phyloP scores from a whole-genome alignment of 2,329 filamentous ascomycete genomes.

The Fusarium siculi region DNA sequence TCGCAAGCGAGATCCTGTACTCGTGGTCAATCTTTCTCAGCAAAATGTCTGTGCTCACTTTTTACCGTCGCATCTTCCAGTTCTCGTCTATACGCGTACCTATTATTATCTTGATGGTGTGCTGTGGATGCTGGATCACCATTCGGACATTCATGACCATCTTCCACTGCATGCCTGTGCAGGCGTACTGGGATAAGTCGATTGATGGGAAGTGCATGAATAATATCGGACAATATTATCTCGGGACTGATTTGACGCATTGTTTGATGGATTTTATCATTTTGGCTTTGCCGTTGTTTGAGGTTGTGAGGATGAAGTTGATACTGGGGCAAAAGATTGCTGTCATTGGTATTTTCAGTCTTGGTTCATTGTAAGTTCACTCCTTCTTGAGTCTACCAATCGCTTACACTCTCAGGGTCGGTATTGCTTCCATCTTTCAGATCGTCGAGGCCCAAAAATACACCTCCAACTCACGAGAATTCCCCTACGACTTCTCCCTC shows the following conservation, averaged over 20 bases:
- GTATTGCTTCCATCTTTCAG: constrained; percentile 29
- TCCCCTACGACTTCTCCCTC: constrained; percentile 25
- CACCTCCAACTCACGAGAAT: constrained; percentile 19
- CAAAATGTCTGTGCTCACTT: constrained; percentile 44
- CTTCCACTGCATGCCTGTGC: constrained; percentile 30
- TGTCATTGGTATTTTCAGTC: constrained; percentile 23
- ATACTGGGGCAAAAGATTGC: constrained; percentile 27
- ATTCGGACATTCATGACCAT: constrained; percentile 37
- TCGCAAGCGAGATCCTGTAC: constrained; percentile 35
- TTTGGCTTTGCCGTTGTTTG: constrained; percentile 15
- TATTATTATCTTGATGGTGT: constrained; percentile 40
- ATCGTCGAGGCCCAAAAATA: constrained; percentile 22
- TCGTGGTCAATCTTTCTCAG: constrained; percentile 43
- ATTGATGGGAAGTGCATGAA: constrained; percentile 12
- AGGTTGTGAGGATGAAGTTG: constrained; percentile 23
- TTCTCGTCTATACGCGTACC: constrained; percentile 42
- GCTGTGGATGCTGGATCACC: constrained; percentile 42
- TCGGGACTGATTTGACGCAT: constrained; percentile 29
- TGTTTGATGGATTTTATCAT: constrained; percentile 32
- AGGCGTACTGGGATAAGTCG: constrained; percentile 32
- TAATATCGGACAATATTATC: constrained; percentile 16
- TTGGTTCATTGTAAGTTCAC: constrained; percentile 19
- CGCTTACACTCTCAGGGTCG: constrained; percentile 14
- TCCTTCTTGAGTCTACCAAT: accelerated
- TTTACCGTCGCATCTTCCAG: constrained; percentile 46